A percentile compares a stretch with the other conserved stretches of the same genome.
Conservation (phyloP, 2,329 filamentous ascomycete species). For the Ascochyta pisi region DNA sequence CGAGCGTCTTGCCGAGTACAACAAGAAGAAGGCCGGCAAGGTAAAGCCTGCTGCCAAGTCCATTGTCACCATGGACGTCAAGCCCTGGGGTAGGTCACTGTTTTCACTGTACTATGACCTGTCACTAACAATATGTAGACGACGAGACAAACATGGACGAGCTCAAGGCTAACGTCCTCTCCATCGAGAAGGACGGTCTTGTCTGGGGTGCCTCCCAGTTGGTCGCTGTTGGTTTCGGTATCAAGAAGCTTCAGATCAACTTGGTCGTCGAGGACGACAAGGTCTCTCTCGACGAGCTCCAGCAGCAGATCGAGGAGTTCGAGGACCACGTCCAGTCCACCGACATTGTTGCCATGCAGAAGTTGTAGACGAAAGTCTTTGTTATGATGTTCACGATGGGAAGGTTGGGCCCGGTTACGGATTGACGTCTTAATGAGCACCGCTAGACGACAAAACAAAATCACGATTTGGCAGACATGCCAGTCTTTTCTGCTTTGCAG, state of each 20-base stretch:
- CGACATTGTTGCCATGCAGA: slow-evolving; percentile 73
- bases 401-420: slow-evolving; percentile 30
- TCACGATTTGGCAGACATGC: slow-evolving; percentile 34
- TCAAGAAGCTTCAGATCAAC: slow-evolving; percentile 99
- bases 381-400: slow-evolving; percentile 34
- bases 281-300: slow-evolving; percentile 83
- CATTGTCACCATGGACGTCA: slow-evolving; percentile 92
- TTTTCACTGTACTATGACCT: neutral
- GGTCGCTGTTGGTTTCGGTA: slow-evolving; percentile 91
- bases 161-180: slow-evolving; percentile 80
- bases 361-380: slow-evolving; percentile 45
- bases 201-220: slow-evolving; percentile 94
- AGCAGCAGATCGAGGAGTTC: slow-evolving; percentile 82
- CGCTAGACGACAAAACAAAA: slow-evolving; percentile 38
- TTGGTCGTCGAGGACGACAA: slow-evolving; percentile 97
- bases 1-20: slow-evolving; percentile 91
- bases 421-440: slow-evolving; percentile 45
- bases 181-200: slow-evolving; percentile 90
- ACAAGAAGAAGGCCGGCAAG: slow-evolving; percentile 96
- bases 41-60: slow-evolving; percentile 94
- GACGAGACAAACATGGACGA: slow-evolving; percentile 91
- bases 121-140: slow-evolving; percentile 59
- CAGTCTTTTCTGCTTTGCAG: slow-evolving; percentile 27
- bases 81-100: slow-evolving; percentile 87
- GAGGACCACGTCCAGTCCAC: slow-evolving; percentile 97